Percentiles rank a stretch among this genome's conserved stretches.
These are phyloP conservation scores for Rosa hybrid DNA, from an alignment of 331 rosid species.

Conservation along the genomic window DNA sequence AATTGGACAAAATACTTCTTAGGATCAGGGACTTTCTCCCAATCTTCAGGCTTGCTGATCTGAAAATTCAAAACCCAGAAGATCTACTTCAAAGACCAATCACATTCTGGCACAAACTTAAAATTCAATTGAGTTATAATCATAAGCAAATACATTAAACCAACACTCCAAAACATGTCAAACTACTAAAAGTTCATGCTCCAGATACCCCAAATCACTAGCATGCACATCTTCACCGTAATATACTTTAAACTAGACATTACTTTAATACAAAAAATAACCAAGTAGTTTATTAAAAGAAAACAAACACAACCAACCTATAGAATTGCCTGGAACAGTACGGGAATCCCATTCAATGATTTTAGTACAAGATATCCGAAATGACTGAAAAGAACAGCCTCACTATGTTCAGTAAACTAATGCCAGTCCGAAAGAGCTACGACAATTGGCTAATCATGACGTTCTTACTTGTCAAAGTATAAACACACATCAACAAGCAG, in stretches of 20 bases:
- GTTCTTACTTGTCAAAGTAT: not conserved
- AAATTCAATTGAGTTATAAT: not conserved
- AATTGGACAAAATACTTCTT: slow-evolving; percentile 92
- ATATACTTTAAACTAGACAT: not conserved
- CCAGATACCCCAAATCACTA: not conserved
- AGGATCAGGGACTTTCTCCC: slow-evolving; percentile 82
- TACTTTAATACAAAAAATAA: not conserved
- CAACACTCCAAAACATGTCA: slow-evolving; percentile 7
- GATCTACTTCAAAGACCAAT: slow-evolving; percentile 27
- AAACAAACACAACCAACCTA: not conserved
- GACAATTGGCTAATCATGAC: not conserved
- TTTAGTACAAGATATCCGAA: not conserved
- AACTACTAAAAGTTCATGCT: not conserved
- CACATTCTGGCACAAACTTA: not conserved
- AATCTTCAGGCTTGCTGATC: slow-evolving; percentile 96
- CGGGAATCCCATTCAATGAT: not conserved
- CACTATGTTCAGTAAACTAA: not conserved
- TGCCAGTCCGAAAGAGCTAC: not conserved
- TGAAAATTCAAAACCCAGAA: slow-evolving; percentile 48
- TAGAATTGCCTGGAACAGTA: not conserved
- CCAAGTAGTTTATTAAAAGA: not conserved
- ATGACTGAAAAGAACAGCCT: not conserved
- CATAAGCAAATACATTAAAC: not conserved
- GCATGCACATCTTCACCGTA: not conserved
- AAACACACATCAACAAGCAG: not conserved